Percentiles rank a stretch among this genome's conserved stretches.
Evolutionary conservation across 2,329 filamentous ascomycete genomes (phyloP).

Genomic region (Blastomyces parvus): DNA sequence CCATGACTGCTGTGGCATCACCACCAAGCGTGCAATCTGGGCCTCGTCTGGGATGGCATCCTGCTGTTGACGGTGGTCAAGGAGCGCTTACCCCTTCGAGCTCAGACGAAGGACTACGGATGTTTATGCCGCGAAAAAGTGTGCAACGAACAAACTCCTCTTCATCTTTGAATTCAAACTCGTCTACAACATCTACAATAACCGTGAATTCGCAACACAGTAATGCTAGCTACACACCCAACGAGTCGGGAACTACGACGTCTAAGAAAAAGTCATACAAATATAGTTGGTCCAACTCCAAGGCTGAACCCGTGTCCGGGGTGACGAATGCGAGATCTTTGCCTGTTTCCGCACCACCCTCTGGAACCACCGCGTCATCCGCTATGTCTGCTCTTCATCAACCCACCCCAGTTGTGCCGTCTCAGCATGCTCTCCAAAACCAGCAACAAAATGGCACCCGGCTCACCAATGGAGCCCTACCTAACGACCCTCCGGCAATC

Average conservation of each 20-base stretch:
- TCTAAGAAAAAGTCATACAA: slow-evolving; percentile 40
- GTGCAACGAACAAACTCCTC: slow-evolving; percentile 83
- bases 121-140: slow-evolving; percentile 83
- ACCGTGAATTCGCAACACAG: slow-evolving; percentile 25
- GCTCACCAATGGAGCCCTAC: slow-evolving; percentile 30
- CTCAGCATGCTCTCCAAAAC: slow-evolving; percentile 59
- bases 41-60: slow-evolving; percentile 53
- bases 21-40: slow-evolving; percentile 54
- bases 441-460: slow-evolving; percentile 51
- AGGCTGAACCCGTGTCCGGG: slow-evolving; percentile 56
- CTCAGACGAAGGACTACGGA: slow-evolving; percentile 72
- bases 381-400: slow-evolving; percentile 56
- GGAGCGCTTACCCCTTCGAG: slow-evolving; percentile 62
- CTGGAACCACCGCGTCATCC: slow-evolving; percentile 50
- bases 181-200: slow-evolving; percentile 48
- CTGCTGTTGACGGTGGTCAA: slow-evolving; percentile 46
- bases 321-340: slow-evolving; percentile 54
- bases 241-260: slow-evolving; percentile 32
- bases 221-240: slow-evolving; percentile 30
- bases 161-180: slow-evolving; percentile 60
- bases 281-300: slow-evolving; percentile 56
- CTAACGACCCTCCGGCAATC: slow-evolving; percentile 59
- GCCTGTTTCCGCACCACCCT: slow-evolving; percentile 49
- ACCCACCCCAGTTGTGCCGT: slow-evolving; percentile 53
- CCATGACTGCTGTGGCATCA: slow-evolving; percentile 59